Percentiles rank a stretch among this genome's conserved stretches.
phyloP scores from a whole-genome alignment of 768 basidiomycete species.

The Panus rudis region DNA sequence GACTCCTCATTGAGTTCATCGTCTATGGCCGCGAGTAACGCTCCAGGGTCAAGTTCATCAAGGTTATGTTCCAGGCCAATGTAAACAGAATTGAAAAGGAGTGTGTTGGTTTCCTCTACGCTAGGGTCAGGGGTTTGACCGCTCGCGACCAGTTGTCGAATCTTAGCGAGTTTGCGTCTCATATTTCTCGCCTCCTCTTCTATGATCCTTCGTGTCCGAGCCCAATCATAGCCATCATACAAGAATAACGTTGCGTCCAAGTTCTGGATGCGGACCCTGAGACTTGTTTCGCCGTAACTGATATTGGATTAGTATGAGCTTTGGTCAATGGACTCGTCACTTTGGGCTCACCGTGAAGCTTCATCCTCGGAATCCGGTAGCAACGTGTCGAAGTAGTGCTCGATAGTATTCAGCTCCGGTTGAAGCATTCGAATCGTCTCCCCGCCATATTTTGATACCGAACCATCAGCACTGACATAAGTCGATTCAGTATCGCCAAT shows the following conservation, averaged over 20 bases:
- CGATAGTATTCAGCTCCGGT: slow-evolving; percentile 54
- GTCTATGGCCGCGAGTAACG: slow-evolving; percentile 86
- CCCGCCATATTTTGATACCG: slow-evolving; percentile 63
- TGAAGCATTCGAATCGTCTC: slow-evolving; percentile 81
- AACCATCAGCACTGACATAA: slow-evolving; percentile 23
- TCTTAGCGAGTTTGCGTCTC: slow-evolving; percentile 78
- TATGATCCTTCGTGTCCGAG: slow-evolving; percentile 73
- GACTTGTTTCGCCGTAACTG: slow-evolving; percentile 39
- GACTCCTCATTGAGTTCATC: slow-evolving; percentile 75
- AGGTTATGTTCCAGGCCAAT: slow-evolving; percentile 81
- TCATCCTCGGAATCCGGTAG: slow-evolving; percentile 46
- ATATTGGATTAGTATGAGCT: no score
- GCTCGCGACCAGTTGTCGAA: slow-evolving; percentile 83
- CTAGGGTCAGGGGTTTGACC: slow-evolving; percentile 82
- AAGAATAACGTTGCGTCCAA: slow-evolving; percentile 65
- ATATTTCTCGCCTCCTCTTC: slow-evolving; percentile 86
- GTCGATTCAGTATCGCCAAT: no score
- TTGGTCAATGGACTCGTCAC: background rate
- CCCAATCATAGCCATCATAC: slow-evolving; percentile 96
- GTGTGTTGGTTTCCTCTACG: slow-evolving; percentile 61
- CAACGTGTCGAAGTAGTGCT: slow-evolving; percentile 67
- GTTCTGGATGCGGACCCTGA: slow-evolving; percentile 51
- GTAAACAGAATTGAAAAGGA: slow-evolving; percentile 91
- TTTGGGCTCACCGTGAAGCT: slow-evolving; percentile 38
- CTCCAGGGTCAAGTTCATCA: slow-evolving; percentile 66